phyloP scores from a whole-genome alignment of 768 basidiomycete species.

The Boletus coccyginus region DNA sequence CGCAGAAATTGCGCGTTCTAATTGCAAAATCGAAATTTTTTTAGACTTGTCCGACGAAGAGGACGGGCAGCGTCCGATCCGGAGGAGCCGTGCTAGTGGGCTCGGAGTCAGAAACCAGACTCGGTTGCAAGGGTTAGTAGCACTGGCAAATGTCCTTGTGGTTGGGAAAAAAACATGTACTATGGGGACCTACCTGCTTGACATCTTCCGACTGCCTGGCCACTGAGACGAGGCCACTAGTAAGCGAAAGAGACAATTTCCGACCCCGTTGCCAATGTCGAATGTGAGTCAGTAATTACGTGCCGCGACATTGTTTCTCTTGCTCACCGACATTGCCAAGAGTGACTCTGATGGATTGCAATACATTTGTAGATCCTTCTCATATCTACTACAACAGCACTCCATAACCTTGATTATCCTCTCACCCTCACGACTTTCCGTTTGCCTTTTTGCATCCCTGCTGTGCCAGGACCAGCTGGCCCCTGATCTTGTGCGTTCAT shows the following conservation, averaged over 20 bases:
- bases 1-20: conserved; percentile 1
- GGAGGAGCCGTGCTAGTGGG: no score
- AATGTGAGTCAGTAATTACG: no score
- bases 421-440: conserved; percentile 77
- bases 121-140: no score
- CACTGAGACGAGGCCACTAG: no score
- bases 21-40: neutral
- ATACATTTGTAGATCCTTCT: conserved; percentile 23
- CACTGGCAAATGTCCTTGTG: no score
- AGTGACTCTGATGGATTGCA: conserved; percentile 5
- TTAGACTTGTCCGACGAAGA: neutral
- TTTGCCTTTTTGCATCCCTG: conserved; percentile 62
- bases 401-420: conserved; percentile 34
- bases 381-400: conserved; percentile 2
- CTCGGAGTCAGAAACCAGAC: no score
- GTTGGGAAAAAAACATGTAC: no score
- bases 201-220: no score
- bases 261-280: no score
- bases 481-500: conserved; percentile 65
- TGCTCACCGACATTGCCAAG: neutral
- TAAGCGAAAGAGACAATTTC: no score
- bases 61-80: neutral
- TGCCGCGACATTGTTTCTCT: neutral
- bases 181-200: no score
- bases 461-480: conserved; percentile 31